Percentiles rank a stretch among this genome's conserved stretches.
phyloP scores from a whole-genome alignment of 1,284 basidiomycete genomes.

The Puccinia polysora region DNA sequence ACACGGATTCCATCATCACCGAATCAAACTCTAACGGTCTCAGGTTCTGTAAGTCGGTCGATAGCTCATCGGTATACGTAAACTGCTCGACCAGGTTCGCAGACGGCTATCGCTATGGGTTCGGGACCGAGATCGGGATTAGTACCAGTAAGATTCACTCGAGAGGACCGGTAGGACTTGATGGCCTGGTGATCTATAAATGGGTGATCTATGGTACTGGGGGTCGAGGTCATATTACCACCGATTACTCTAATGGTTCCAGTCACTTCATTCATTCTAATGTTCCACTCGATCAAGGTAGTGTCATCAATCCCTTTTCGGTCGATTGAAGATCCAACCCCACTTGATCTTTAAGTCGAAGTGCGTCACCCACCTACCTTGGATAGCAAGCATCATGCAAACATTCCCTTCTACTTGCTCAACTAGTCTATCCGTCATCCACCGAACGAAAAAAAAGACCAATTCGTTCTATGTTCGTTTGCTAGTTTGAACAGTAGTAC shows the following conservation, averaged over 20 bases:
- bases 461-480: no score
- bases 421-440: no score
- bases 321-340: no score
- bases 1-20: conserved; percentile 92
- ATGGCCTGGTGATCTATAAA: conserved; percentile 91
- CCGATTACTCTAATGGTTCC: conserved; percentile 68
- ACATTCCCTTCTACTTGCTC: no score
- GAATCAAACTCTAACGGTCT: conserved; percentile 65
- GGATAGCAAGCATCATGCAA: no score
- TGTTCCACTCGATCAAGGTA: conserved; percentile 5
- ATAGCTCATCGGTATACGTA: conserved; percentile 86
- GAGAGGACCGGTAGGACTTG: conserved; percentile 89
- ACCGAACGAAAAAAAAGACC: no score
- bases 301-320: conserved; percentile 10
- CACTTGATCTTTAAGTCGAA: no score
- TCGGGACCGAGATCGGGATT: conserved; percentile 97
- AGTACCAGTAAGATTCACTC: conserved; percentile 95
- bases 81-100: conserved; percentile 94
- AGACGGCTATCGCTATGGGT: conserved; percentile 94
- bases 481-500: no score
- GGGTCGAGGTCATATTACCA: conserved; percentile 69
- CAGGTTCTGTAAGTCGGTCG: conserved; percentile 77
- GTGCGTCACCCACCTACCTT: no score
- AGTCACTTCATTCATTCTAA: conserved; percentile 57
- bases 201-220: conserved; percentile 76